Evolutionary conservation across 1,139 yeast genomes (phyloP), one percentile per base, ranked within the genome.

Genomic region (Geotrichum cucujoidarum): DNA sequence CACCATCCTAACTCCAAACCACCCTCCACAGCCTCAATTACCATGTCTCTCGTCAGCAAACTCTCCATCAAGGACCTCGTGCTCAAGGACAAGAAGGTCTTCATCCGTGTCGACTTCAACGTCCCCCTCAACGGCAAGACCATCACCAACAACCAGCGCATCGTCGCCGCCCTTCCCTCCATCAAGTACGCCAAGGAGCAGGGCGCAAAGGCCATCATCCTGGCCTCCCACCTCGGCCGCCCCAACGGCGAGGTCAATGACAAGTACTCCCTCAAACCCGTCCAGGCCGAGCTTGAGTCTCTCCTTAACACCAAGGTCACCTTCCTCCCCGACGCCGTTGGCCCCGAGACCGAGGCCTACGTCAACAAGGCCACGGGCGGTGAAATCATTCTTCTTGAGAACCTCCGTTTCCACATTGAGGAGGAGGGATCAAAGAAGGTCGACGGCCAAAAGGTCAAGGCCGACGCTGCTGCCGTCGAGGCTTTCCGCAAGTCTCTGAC

Each of bases 61-160:
- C 80, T 90, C 62, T 84, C 95, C 53, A 95, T 90, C 70, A 81
- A 83, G 68, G 97, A 90, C 73, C 76, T 92, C 61, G 80, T 80
- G 68, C 82, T 87, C 71, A 70, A 83, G 65, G 89, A 79, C 70
- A 89, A 89, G 78, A 80, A 95, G 67, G 97, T 90, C 66, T 88
- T 90, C 74, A 88, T 90, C 77, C 84, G 97, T 74, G 96, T 89
- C 57, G 75, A 90, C 74, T 90, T 90, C 81, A 90, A 92, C 74
- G 97, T 92, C 59, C 97, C 97, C 65, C 80, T 90, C 62, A 96
- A 90, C 67, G 97, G 96, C 59, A 81, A 78, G 65, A 88, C 83
- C 68, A 92, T 90, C 78, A 92, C 97, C 77, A 90, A 92, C 82
- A 90, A 90, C 76, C 97, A 90, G 76, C 83, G 97, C 75, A 92